A percentile compares a stretch with the other conserved stretches of the same genome.
Evolutionary conservation across 116 monocot species (phyloP).

Genomic region (Dioscorea cayenensis): DNA sequence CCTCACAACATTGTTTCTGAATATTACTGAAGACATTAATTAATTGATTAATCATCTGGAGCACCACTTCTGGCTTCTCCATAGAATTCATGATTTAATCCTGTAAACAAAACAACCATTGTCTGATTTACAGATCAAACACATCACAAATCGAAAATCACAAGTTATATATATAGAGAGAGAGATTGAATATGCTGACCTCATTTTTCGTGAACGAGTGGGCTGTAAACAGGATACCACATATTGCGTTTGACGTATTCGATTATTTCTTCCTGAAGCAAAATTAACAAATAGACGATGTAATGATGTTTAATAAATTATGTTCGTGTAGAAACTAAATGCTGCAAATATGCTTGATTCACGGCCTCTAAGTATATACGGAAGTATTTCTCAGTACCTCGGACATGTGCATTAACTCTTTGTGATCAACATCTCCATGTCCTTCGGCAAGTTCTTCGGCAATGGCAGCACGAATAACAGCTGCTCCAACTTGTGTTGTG

Average conservation of each 20-base stretch:
- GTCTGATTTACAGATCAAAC: background rate
- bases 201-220: slow-evolving; percentile 93
- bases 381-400: slow-evolving; percentile 30
- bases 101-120: background rate
- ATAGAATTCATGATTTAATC: background rate
- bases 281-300: background rate
- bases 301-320: background rate
- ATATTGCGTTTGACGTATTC: slow-evolving; percentile 71
- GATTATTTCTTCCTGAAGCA: slow-evolving; percentile 59
- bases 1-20: too few relatives aligned
- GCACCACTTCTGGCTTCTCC: too few relatives aligned
- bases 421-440: slow-evolving; percentile 41
- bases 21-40: too few relatives aligned
- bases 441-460: slow-evolving; percentile 90
- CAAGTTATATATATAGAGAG: background rate
- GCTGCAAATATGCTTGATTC: too few relatives aligned
- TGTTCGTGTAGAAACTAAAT: background rate
- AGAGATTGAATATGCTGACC: background rate
- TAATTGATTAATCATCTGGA: too few relatives aligned
- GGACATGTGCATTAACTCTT: slow-evolving; percentile 67
- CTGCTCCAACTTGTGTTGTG: slow-evolving; percentile 88
- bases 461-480: slow-evolving; percentile 70
- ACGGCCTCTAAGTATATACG: too few relatives aligned
- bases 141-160: background rate
- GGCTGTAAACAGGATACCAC: slow-evolving; percentile 96